A percentile compares a stretch with the other conserved stretches of the same genome.
Evolutionary conservation across 805 yeast species (phyloP).

Genomic region (Teunomyces funiuensis): DNA sequence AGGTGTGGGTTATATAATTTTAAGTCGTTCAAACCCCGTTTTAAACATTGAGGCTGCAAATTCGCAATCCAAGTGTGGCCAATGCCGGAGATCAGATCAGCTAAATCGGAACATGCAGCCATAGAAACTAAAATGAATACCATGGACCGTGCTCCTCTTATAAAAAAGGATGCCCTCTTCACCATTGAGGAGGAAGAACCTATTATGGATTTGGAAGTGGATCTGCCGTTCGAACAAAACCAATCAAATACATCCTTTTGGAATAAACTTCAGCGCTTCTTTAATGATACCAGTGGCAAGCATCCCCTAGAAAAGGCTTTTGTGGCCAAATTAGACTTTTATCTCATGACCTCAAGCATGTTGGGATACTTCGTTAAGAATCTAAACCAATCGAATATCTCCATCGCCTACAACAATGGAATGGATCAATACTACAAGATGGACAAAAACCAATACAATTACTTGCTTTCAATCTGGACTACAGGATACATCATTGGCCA

Average conservation of each 20-base stretch:
- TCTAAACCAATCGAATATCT: conserved; percentile 20
- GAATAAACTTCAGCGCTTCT: conserved; percentile 7
- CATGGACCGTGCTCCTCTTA: conserved; percentile 1
- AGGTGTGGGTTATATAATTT: background rate
- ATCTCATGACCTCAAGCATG: conserved; percentile 46
- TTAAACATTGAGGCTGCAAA: conserved; percentile 1
- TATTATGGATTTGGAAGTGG: background rate
- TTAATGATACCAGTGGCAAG: conserved; percentile 34
- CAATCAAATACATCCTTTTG: background rate
- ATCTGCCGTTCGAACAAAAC: background rate
- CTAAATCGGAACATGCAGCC: background rate
- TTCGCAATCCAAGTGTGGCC: conserved; percentile 6
- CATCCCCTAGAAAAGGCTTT: conserved; percentile 42
- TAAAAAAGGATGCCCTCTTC: background rate
- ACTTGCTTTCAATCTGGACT: conserved; percentile 8
- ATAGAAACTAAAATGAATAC: no score
- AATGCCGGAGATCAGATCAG: background rate
- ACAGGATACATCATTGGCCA: conserved; percentile 15
- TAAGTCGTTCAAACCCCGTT: background rate
- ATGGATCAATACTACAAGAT: conserved; percentile 16
- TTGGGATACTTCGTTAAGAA: conserved; percentile 21
- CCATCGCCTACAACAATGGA: conserved; percentile 22
- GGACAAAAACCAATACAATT: conserved; percentile 17
- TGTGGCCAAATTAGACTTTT: conserved; percentile 52
- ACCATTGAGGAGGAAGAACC: conserved; percentile 1